Evolutionary conservation across 129 eudicot genomes (phyloP).

Genomic region (Centrapalus pauciflorus): DNA sequence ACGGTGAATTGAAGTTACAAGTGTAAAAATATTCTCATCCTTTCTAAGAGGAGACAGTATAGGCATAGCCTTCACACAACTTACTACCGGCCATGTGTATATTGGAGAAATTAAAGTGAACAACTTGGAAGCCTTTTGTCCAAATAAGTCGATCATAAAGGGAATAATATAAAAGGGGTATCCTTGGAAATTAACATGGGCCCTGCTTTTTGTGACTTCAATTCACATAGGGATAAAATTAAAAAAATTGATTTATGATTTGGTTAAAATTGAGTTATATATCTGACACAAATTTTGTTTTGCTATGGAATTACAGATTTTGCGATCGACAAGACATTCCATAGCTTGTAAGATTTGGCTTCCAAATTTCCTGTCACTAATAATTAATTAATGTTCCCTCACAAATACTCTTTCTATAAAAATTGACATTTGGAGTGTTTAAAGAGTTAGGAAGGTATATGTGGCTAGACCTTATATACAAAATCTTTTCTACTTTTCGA

Average conservation of each 20-base stretch:
- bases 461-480: too few relatives aligned
- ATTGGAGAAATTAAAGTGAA: slow-evolving; percentile 33
- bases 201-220: too few relatives aligned
- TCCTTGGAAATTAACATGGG: slow-evolving; percentile 1
- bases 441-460: neutral
- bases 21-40: neutral
- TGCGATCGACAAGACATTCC: neutral
- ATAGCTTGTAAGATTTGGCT: too few relatives aligned
- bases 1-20: too few relatives aligned
- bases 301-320: slow-evolving; percentile 20
- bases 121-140: slow-evolving; percentile 16
- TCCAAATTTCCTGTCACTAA: neutral
- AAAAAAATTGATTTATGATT: too few relatives aligned
- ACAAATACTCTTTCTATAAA: neutral
- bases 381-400: neutral
- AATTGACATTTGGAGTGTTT: too few relatives aligned
- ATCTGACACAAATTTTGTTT: slow-evolving; percentile 8
- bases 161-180: slow-evolving; percentile 33
- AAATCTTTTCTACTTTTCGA: neutral
- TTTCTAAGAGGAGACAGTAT: slow-evolving; percentile 27
- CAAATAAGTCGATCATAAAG: slow-evolving; percentile 37
- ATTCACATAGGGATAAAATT: neutral
- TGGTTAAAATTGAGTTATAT: slow-evolving; percentile 15
- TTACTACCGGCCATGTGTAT: slow-evolving; percentile 19
- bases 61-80: slow-evolving; percentile 36